Percentiles rank a stretch among this genome's conserved stretches.
Conservation (phyloP, 768 basidiomycete species). For the Lactarius deliciosus region DNA sequence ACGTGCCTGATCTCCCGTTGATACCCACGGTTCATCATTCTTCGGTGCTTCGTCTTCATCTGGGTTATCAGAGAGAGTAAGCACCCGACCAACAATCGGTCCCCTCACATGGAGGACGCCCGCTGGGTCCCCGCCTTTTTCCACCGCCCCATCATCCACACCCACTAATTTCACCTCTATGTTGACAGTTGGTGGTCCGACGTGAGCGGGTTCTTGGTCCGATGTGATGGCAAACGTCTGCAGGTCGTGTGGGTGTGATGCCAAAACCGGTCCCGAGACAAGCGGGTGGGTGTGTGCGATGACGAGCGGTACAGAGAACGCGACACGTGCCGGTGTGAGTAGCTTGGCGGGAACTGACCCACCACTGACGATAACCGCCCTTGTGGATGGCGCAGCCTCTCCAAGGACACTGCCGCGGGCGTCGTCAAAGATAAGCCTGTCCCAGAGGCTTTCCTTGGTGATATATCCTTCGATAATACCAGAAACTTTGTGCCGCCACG, state of each 20-base stretch:
- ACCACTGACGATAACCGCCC: slow-evolving; percentile 70
- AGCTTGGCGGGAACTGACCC: slow-evolving; percentile 52
- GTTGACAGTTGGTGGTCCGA: slow-evolving; percentile 83
- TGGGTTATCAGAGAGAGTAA: slow-evolving; percentile 45
- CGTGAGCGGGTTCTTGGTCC: slow-evolving; percentile 48
- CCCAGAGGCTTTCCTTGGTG: slow-evolving; percentile 81
- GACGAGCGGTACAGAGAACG: slow-evolving; percentile 75
- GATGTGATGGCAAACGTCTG: slow-evolving; percentile 54
- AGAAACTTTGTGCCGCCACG: slow-evolving; percentile 75
- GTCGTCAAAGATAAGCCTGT: slow-evolving; percentile 69
- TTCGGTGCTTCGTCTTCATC: slow-evolving; percentile 31
- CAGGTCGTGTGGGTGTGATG: slow-evolving; percentile 81
- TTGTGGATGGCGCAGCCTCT: slow-evolving; percentile 57
- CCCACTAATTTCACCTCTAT: slow-evolving; percentile 78
- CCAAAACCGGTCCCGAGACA: slow-evolving; percentile 75
- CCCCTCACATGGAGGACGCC: slow-evolving; percentile 67
- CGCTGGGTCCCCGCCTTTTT: slow-evolving; percentile 62
- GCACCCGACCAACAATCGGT: slow-evolving; percentile 62
- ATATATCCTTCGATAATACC: slow-evolving; percentile 71
- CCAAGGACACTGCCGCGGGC: slow-evolving; percentile 63
- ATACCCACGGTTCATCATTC: slow-evolving; percentile 34
- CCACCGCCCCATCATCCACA: slow-evolving; percentile 63
- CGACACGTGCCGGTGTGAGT: slow-evolving; percentile 65
- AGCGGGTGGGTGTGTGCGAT: slow-evolving; percentile 59
- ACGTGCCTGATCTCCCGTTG: slow-evolving; percentile 36